phyloP scores from a whole-genome alignment of 2,329 filamentous ascomycete genomes.

The Pseudogymnoascus sp. region DNA sequence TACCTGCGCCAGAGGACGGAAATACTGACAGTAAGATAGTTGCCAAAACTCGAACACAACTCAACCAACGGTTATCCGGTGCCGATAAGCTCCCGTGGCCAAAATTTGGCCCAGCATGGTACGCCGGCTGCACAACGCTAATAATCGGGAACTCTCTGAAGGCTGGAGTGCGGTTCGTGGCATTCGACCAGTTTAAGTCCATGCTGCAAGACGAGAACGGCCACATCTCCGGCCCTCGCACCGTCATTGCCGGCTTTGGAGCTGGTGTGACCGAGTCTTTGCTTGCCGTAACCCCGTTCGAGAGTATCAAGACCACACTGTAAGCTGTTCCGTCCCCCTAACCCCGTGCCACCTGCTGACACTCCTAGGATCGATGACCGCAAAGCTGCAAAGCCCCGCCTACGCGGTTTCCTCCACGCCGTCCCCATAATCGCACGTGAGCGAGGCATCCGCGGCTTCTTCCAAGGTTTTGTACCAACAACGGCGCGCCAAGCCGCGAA shows the following conservation, averaged over 20 bases:
- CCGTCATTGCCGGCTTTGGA: constrained; percentile 87
- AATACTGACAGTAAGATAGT: constrained; percentile 31
- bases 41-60: constrained; percentile 88
- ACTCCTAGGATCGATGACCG: constrained; percentile 75
- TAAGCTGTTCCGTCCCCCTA: constrained; percentile 26
- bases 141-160: constrained; percentile 97
- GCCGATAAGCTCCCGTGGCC: constrained; percentile 90
- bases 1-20: not conserved
- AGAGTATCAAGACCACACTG: constrained; percentile 97
- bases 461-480: constrained; percentile 93
- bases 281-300: constrained; percentile 89
- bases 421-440: constrained; percentile 80
- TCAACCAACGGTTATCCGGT: constrained; percentile 74
- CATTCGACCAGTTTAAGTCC: constrained; percentile 89
- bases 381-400: constrained; percentile 73
- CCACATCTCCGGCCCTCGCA: constrained; percentile 81
- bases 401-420: constrained; percentile 88
- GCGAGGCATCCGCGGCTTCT: constrained; percentile 83
- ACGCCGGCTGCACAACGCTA: constrained; percentile 92
- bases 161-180: constrained; percentile 90
- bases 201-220: constrained; percentile 75
- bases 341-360: not conserved
- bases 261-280: constrained; percentile 91
- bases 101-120: constrained; percentile 89
- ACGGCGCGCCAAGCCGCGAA: constrained; percentile 93